phyloP scores from a whole-genome alignment of 371 early-diverging fungal genomes.

The Thermomucor indicae-seudaticae region DNA sequence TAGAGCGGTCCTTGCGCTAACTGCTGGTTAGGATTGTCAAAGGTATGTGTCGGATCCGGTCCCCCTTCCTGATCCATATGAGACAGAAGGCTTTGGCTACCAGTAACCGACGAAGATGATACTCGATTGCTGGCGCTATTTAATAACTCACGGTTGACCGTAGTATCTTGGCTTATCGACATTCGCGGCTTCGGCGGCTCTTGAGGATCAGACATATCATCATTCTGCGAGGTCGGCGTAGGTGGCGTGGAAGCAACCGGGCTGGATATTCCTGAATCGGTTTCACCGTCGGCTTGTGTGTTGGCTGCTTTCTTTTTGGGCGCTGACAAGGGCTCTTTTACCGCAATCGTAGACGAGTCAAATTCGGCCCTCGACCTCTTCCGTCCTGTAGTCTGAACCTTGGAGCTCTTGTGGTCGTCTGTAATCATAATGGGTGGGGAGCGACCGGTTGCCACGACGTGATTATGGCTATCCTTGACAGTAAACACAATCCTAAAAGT shows the following conservation, averaged over 20 bases:
- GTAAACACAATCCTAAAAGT: slow-evolving; percentile 56
- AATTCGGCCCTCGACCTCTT: slow-evolving; percentile 37
- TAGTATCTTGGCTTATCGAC: not conserved
- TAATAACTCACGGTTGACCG: not conserved
- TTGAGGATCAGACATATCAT: slow-evolving; percentile 15
- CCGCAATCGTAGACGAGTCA: slow-evolving; percentile 18
- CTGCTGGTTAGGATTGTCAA: slow-evolving; percentile 2
- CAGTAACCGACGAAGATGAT: not conserved
- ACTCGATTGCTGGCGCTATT: not conserved
- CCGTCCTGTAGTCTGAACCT: slow-evolving; percentile 32
- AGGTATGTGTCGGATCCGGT: too few relatives aligned
- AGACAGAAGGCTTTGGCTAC: not conserved
- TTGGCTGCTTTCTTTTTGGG: slow-evolving; percentile 12
- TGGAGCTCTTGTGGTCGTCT: slow-evolving; percentile 83
- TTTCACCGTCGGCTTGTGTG: slow-evolving; percentile 20
- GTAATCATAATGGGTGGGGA: slow-evolving; percentile 87
- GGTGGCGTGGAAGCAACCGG: slow-evolving; percentile 45
- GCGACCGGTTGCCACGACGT: slow-evolving; percentile 65
- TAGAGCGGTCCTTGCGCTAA: slow-evolving; percentile 19
- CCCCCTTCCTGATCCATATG: not conserved
- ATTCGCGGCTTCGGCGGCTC: not conserved
- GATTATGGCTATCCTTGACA: slow-evolving; percentile 52
- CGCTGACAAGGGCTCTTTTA: slow-evolving; percentile 11
- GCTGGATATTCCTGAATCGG: slow-evolving; percentile 42
- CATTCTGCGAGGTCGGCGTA: slow-evolving; percentile 36